Percentiles rank a stretch among this genome's conserved stretches.
phyloP scores from a whole-genome alignment of 169 alveolate genomes.

The Miamiensis avidus region DNA sequence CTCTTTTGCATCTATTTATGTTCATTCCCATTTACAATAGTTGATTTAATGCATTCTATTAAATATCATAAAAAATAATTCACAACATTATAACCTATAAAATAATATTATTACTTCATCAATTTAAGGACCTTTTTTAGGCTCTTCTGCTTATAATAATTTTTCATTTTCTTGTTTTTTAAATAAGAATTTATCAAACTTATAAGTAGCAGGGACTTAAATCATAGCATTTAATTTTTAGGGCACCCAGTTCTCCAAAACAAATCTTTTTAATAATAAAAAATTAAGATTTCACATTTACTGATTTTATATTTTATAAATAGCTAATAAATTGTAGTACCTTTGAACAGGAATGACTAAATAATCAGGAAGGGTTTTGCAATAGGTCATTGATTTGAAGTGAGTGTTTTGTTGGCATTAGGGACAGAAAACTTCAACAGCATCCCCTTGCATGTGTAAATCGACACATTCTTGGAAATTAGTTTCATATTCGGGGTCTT shows the following conservation, averaged over 20 bases:
- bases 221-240: slow-evolving; percentile 76
- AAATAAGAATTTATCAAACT: slow-evolving; percentile 52
- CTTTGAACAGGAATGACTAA: slow-evolving; percentile 34
- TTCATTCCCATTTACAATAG: slow-evolving; percentile 78
- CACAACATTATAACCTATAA: not conserved
- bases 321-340: not conserved
- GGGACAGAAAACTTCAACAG: slow-evolving; percentile 55
- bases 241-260: slow-evolving; percentile 85
- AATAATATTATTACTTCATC: not conserved
- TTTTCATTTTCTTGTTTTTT: slow-evolving; percentile 53
- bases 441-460: slow-evolving; percentile 23
- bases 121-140: slow-evolving; percentile 15
- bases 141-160: slow-evolving; percentile 51
- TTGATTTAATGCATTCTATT: not conserved
- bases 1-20: slow-evolving; percentile 79
- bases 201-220: slow-evolving; percentile 55
- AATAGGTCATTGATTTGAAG: slow-evolving; percentile 51
- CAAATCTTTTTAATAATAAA: slow-evolving; percentile 70
- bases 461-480: slow-evolving; percentile 24
- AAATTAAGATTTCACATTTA: slow-evolving; percentile 13
- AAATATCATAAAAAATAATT: too few species aligned
- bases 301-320: too few species aligned
- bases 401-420: slow-evolving; percentile 41
- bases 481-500: slow-evolving; percentile 43
- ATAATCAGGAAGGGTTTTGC: slow-evolving; percentile 59